Evolutionary conservation across 305 asterid genomes (phyloP).

Genomic region (Galium porrigens): DNA sequence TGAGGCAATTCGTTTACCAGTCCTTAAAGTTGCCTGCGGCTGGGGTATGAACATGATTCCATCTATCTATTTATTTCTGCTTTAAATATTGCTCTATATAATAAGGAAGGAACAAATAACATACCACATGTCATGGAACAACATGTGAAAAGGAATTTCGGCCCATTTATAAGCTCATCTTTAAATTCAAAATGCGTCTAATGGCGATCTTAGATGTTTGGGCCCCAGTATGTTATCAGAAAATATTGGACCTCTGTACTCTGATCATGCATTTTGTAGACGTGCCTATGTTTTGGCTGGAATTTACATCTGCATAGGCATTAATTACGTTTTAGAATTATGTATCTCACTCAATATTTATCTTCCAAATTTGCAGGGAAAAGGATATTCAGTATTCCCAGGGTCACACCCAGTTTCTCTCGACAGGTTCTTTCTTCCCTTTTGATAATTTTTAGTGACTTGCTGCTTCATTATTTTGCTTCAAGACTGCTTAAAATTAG

Average conservation of each 20-base stretch:
- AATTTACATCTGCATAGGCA: not conserved
- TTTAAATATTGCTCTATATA: not conserved
- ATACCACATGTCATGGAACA: not conserved
- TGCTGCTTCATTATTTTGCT: not conserved
- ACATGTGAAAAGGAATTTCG: not conserved
- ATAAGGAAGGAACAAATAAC: not conserved
- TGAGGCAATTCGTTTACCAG: constrained; percentile 69
- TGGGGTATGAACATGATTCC: constrained; percentile 34
- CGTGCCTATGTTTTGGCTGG: not conserved
- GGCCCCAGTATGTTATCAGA: too few relatives aligned
- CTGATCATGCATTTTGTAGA: not conserved
- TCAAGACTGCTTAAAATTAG: not conserved
- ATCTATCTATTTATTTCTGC: not conserved
- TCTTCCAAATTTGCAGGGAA: constrained; percentile 38
- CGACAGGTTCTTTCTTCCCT: constrained; percentile 44
- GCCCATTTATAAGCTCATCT: not conserved
- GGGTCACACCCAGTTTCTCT: constrained; percentile 99
- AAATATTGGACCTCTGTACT: too few relatives aligned
- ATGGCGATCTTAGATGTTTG: too few relatives aligned
- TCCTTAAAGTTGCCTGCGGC: constrained; percentile 45
- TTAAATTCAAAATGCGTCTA: too few relatives aligned
- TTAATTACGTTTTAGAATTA: not conserved
- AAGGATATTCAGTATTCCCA: constrained; percentile 64
- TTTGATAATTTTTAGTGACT: constrained; percentile 7
- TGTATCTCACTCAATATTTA: constrained; percentile 8